A percentile compares a stretch with the other conserved stretches of the same genome.
Evolutionary conservation across 1,284 basidiomycete genomes (phyloP).

Genomic region (Ceratobasidium theobromae): DNA sequence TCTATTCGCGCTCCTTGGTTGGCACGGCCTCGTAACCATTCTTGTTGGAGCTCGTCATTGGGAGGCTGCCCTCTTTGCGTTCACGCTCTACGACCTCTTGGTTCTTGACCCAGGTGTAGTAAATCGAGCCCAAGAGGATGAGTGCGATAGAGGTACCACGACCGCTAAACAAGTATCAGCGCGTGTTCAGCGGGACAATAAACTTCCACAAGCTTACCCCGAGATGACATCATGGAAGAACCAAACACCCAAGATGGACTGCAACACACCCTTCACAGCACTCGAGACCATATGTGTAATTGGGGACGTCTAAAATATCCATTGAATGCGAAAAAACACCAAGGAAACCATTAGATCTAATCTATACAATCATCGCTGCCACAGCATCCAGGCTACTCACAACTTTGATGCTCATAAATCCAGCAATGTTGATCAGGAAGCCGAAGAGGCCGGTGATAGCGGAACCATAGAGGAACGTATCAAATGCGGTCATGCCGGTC

Average conservation of each 20-base stretch:
- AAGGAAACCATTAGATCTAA: conserved; percentile 1
- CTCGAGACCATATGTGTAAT: conserved; percentile 91
- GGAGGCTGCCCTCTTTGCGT: conserved; percentile 26
- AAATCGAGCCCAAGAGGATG: conserved; percentile 78
- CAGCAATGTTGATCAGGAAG: conserved; percentile 86
- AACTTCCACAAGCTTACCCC: conserved; percentile 50
- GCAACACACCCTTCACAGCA: conserved; percentile 78
- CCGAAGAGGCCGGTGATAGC: conserved; percentile 75
- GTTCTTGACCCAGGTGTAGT: conserved; percentile 85
- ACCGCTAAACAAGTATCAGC: conserved; percentile 52
- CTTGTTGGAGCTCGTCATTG: conserved; percentile 23
- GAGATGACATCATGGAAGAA: conserved; percentile 74
- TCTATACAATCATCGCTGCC: neutral
- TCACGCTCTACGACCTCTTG: conserved; percentile 47
- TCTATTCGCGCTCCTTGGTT: conserved; percentile 51
- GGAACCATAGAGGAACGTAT: conserved; percentile 76
- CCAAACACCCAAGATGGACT: conserved; percentile 71
- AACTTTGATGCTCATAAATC: conserved; percentile 83
- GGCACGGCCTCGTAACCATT: conserved; percentile 51
- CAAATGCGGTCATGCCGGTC: conserved; percentile 51
- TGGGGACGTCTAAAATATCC: conserved; percentile 61
- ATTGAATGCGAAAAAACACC: neutral
- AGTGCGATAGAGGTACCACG: conserved; percentile 74
- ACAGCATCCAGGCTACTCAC: conserved; percentile 22
- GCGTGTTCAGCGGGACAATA: conserved; percentile 1